A percentile compares a stretch with the other conserved stretches of the same genome.
These are phyloP conservation scores for Rhizoctonia solani DNA, from an alignment of 1,284 basidiomycete genomes.

Conservation along the genomic window DNA sequence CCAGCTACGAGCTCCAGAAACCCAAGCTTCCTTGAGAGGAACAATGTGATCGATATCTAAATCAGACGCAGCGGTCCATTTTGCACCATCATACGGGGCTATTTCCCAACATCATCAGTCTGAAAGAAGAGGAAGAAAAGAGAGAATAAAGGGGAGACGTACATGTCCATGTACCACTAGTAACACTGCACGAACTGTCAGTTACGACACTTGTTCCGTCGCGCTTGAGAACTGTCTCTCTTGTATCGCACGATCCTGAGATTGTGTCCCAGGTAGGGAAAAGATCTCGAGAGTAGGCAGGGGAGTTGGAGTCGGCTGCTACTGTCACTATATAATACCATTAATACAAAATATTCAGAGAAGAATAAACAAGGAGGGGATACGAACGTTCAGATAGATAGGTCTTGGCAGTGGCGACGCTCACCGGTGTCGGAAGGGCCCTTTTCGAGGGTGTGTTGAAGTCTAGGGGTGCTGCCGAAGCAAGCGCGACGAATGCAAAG, in stretches of 20 bases:
- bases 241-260: conserved; percentile 57
- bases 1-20: conserved; percentile 58
- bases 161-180: conserved; percentile 4
- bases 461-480: conserved; percentile 2
- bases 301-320: conserved; percentile 53
- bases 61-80: conserved; percentile 59
- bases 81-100: conserved; percentile 47
- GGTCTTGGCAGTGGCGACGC: conserved; percentile 47
- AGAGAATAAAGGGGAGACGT: background rate
- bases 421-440: conserved; percentile 48
- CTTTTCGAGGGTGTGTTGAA: conserved; percentile 9
- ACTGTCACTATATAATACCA: conserved; percentile 48
- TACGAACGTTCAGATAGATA: conserved; percentile 47
- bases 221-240: conserved; percentile 59
- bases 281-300: conserved; percentile 43
- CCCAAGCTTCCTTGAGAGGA: conserved; percentile 50
- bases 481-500: background rate
- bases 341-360: background rate
- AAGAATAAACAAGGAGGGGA: background rate
- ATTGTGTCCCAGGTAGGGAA: conserved; percentile 58
- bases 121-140: background rate
- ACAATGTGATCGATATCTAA: conserved; percentile 54
- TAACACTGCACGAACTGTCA: conserved; percentile 8
- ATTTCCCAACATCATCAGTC: background rate
- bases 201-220: conserved; percentile 49